Evolutionary conservation across 1,139 yeast species (phyloP).

Genomic region (Protomyces gravidus): DNA sequence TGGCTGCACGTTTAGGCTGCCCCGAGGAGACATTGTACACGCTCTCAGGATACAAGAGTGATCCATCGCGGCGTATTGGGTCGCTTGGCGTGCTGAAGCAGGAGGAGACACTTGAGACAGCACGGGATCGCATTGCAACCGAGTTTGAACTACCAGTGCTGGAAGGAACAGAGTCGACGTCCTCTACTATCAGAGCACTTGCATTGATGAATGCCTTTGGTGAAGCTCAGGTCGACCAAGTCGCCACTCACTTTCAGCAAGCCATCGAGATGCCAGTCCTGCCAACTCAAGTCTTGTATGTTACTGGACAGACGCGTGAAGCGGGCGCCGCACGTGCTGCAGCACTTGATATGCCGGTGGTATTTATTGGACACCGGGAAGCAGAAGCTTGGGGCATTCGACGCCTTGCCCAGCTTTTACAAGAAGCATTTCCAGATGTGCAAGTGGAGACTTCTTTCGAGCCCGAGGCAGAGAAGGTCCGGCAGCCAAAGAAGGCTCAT

Average conservation of each 20-base stretch:
- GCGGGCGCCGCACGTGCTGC: not conserved
- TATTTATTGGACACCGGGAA: not conserved
- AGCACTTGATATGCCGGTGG: not conserved
- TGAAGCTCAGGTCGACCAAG: not conserved
- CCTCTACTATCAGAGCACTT: not conserved
- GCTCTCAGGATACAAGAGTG: slow-evolving; percentile 1
- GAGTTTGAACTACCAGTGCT: not conserved
- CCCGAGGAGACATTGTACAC: not conserved
- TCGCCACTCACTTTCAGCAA: not conserved
- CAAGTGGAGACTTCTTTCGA: slow-evolving; percentile 16
- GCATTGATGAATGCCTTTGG: slow-evolving; percentile 1
- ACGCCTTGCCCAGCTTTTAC: not conserved
- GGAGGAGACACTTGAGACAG: no score
- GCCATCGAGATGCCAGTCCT: not conserved
- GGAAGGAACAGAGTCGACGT: not conserved
- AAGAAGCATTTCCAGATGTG: not conserved
- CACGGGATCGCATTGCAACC: not conserved
- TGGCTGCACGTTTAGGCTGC: not conserved
- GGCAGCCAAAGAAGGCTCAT: not conserved
- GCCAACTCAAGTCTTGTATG: not conserved
- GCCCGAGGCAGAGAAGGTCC: slow-evolving; percentile 30
- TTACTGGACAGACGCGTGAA: not conserved
- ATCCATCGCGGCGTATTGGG: not conserved
- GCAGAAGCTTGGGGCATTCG: slow-evolving; percentile 3
- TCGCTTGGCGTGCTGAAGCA: not conserved